Conservation (phyloP, 1,284 basidiomycete species). For the Malassezia vespertilionis region DNA sequence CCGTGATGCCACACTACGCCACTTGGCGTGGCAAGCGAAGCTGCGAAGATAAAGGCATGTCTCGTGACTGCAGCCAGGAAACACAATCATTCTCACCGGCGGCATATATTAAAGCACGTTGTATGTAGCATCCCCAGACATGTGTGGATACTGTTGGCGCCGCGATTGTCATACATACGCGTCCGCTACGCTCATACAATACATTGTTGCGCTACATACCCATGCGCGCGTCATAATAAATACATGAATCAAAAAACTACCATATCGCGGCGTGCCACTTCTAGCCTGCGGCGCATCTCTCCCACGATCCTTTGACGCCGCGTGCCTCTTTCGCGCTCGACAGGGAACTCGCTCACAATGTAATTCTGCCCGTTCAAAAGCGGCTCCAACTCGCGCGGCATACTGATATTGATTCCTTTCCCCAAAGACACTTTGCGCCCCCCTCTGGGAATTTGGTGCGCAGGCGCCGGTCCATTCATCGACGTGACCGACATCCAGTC, state of each 20-base stretch:
- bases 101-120: too few relatives aligned
- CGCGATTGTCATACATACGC: too few relatives aligned
- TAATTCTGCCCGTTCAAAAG: conserved; percentile 31
- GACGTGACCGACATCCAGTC: conserved; percentile 23
- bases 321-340: conserved; percentile 32
- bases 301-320: conserved; percentile 33
- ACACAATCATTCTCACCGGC: too few relatives aligned
- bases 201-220: too few relatives aligned
- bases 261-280: conserved; percentile 38
- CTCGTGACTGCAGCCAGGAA: too few relatives aligned
- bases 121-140: too few relatives aligned
- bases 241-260: conserved; percentile 31
- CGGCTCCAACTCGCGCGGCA: conserved; percentile 31
- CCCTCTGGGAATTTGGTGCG: conserved; percentile 17
- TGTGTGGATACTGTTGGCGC: too few relatives aligned
- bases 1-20: too few relatives aligned
- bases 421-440: conserved; percentile 26
- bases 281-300: conserved; percentile 35
- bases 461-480: conserved; percentile 15
- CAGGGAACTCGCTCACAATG: conserved; percentile 35
- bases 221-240: neutral
- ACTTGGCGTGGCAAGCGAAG: too few relatives aligned
- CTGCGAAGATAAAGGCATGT: too few relatives aligned
- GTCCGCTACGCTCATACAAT: too few relatives aligned
- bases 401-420: conserved; percentile 27